Conservation (phyloP, 768 basidiomycete genomes). For the Lentinula sp. region DNA sequence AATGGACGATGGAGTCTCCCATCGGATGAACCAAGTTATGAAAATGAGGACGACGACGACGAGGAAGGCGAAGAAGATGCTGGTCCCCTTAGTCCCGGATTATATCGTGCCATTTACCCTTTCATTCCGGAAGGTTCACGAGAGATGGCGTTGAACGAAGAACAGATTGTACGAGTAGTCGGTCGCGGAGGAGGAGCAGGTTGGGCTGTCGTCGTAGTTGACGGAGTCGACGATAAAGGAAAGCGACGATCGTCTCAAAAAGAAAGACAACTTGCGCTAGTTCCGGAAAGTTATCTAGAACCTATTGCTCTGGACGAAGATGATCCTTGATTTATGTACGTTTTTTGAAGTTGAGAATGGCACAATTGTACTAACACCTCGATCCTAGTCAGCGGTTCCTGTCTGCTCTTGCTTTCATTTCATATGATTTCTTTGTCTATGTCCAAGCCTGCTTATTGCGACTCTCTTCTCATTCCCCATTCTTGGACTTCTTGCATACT, state of each 20-base stretch:
- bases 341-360: too few species aligned
- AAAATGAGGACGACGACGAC: neutral
- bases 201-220: constrained; percentile 43
- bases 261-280: constrained; percentile 39
- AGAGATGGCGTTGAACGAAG: constrained; percentile 54
- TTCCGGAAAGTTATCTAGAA: constrained; percentile 54
- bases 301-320: constrained; percentile 23
- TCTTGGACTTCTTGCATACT: neutral
- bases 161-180: constrained; percentile 45
- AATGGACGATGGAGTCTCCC: neutral
- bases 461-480: neutral
- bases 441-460: neutral
- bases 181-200: constrained; percentile 52
- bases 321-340: neutral
- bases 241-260: neutral
- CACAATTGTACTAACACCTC: too few species aligned
- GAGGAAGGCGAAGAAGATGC: constrained; percentile 5
- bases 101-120: constrained; percentile 50
- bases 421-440: neutral
- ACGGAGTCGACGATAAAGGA: neutral
- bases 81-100: constrained; percentile 35
- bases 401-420: neutral
- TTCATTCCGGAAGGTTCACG: constrained; percentile 57
- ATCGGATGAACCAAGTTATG: neutral
- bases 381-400: neutral